Conservation (phyloP, 2,329 filamentous ascomycete genomes). For the Zarea fungicola region DNA sequence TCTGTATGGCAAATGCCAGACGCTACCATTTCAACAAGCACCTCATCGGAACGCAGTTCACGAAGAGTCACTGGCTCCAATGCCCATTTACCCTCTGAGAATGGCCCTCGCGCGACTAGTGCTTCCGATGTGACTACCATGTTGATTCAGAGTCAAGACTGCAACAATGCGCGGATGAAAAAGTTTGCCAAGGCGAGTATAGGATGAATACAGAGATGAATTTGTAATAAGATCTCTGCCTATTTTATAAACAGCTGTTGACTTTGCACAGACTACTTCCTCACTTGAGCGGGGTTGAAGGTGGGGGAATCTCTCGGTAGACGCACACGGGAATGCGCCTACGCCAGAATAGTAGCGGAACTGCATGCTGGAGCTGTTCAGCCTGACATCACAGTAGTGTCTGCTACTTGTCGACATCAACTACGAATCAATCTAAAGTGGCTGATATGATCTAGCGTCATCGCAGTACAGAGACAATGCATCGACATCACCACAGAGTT, state of each 20-base stretch:
- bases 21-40: constrained; percentile 48
- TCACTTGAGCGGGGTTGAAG: constrained; percentile 2
- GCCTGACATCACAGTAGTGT: too few relatives aligned
- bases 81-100: constrained; percentile 28
- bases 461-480: too few relatives aligned
- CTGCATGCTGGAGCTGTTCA: too few relatives aligned
- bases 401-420: too few relatives aligned
- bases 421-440: too few relatives aligned
- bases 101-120: constrained; percentile 26
- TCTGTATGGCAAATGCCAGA: constrained; percentile 53
- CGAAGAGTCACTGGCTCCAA: constrained; percentile 26
- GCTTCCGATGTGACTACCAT: constrained; percentile 24
- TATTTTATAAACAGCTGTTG: too few relatives aligned
- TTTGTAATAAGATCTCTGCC: too few relatives aligned
- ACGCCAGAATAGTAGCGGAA: too few relatives aligned
- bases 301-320: too few relatives aligned
- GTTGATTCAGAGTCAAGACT: not conserved
- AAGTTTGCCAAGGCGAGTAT: not conserved
- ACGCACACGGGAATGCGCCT: too few relatives aligned
- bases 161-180: not conserved
- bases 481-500: too few relatives aligned
- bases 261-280: not conserved
- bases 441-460: too few relatives aligned
- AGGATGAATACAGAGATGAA: not conserved
- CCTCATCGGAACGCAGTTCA: constrained; percentile 35